These are phyloP conservation scores for Penicillium arizonense DNA, from an alignment of 495 filamentous ascomycete species.

Conservation along the genomic window DNA sequence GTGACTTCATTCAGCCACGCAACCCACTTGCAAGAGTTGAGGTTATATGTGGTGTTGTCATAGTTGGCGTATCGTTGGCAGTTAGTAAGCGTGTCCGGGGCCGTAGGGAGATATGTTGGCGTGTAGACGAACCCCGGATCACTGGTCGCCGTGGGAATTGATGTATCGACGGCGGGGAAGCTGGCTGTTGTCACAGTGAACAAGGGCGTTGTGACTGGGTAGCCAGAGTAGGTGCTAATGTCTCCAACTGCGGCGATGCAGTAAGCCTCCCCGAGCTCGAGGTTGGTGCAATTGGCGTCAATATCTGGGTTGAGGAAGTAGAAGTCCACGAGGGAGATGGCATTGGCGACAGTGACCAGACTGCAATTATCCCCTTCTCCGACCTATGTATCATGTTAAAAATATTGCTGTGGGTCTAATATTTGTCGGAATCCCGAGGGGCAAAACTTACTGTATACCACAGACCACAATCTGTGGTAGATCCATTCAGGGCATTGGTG, in stretches of 20 bases:
- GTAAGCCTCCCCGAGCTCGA: slow-evolving; percentile 13
- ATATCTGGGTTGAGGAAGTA: slow-evolving; percentile 18
- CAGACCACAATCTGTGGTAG: too few relatives aligned
- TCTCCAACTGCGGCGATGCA: slow-evolving; percentile 19
- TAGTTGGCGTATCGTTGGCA: slow-evolving; percentile 6
- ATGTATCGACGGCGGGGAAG: background rate
- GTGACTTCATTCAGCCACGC: background rate
- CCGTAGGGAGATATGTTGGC: slow-evolving; percentile 4
- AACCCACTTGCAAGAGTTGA: slow-evolving; percentile 3
- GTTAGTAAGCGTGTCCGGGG: slow-evolving; percentile 2
- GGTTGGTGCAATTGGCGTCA: slow-evolving; percentile 18
- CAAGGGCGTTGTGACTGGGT: background rate
- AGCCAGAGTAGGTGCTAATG: slow-evolving; percentile 17
- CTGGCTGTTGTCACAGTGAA: slow-evolving; percentile 1
- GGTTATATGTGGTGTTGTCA: background rate
- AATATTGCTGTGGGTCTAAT: too few relatives aligned
- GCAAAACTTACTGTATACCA: too few relatives aligned
- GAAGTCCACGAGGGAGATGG: slow-evolving; percentile 1
- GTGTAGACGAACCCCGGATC: background rate
- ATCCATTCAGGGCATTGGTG: too few relatives aligned
- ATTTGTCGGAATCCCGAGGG: too few relatives aligned
- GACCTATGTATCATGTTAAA: slow-evolving; percentile 1
- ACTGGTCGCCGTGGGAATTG: background rate
- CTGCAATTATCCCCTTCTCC: slow-evolving; percentile 14
- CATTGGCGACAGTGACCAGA: slow-evolving; percentile 3